Percentiles rank a stretch among this genome's conserved stretches.
Evolutionary conservation across 371 early-diverging fungal genomes (phyloP).

Genomic region (Saksenaea vasiformis): DNA sequence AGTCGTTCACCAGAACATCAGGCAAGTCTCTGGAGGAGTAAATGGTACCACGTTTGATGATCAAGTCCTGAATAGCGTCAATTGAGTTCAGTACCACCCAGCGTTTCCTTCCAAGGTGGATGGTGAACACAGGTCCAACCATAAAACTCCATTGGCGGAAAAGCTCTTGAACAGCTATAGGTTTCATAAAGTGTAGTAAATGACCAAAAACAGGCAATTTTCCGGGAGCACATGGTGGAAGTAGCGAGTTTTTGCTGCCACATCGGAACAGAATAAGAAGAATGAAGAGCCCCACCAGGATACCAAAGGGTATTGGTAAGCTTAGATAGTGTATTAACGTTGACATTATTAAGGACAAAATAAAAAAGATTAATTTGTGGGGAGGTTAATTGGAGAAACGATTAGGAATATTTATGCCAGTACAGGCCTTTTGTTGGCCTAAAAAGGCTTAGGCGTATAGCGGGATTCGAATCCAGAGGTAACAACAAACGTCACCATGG

Average conservation of each 20-base stretch:
- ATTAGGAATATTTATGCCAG: conserved; percentile 5
- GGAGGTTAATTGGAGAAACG: not conserved
- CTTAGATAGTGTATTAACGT: not conserved
- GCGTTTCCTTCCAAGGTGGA: conserved; percentile 37
- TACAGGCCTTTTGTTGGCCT: conserved; percentile 14
- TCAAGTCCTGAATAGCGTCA: conserved; percentile 35
- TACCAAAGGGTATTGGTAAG: not conserved
- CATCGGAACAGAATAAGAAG: not conserved
- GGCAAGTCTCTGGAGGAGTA: conserved; percentile 51
- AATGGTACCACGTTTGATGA: conserved; percentile 37
- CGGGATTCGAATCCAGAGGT: not conserved
- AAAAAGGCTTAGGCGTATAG: conserved; percentile 5
- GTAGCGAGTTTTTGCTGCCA: not conserved
- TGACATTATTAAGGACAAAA: not conserved
- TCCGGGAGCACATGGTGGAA: conserved; percentile 43
- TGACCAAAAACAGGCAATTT: conserved; percentile 46
- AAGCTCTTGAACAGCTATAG: conserved; percentile 31
- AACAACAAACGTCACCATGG: not conserved
- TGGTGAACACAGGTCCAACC: conserved; percentile 43
- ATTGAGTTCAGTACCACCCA: conserved; percentile 47
- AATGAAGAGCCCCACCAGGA: not conserved
- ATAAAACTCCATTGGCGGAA: conserved; percentile 40
- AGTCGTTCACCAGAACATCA: conserved; percentile 32
- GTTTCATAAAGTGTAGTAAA: conserved; percentile 23
- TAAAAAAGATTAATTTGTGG: not conserved